Percentiles rank a stretch among this genome's conserved stretches.
These are phyloP conservation scores for Panicum hallii DNA, from an alignment of 202 grass and related monocot species.

Conservation along the genomic window DNA sequence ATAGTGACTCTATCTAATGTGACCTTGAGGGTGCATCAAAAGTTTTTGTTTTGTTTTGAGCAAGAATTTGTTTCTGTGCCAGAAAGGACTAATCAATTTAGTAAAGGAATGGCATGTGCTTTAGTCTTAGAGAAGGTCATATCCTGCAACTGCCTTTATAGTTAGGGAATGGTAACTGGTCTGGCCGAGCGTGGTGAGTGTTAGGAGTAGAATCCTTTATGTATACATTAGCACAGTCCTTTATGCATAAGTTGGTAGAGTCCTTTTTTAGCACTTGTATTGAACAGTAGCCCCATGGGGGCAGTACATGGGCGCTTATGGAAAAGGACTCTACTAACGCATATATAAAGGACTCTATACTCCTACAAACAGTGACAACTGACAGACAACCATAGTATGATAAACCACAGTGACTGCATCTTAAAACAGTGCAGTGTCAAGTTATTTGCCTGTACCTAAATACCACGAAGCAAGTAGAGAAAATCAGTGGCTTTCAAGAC, in stretches of 20 bases:
- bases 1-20: background rate
- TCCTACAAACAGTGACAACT: background rate
- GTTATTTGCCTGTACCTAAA: background rate
- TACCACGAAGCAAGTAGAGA: background rate
- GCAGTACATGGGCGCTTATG: too few relatives aligned
- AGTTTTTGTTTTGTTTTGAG: background rate
- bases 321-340: background rate
- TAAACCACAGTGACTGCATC: background rate
- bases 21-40: background rate
- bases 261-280: background rate
- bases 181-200: background rate
- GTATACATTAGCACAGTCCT: background rate
- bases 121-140: background rate
- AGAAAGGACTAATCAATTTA: background rate
- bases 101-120: background rate
- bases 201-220: slow-evolving; percentile 14
- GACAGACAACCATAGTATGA: background rate
- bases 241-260: background rate
- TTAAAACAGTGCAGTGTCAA: background rate
- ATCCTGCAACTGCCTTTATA: background rate
- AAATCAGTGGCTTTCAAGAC: slow-evolving; percentile 26
- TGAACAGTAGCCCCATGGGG: background rate
- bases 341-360: background rate
- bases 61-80: background rate
- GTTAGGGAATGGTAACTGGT: background rate